Percentiles rank a stretch among this genome's conserved stretches.
Conservation (phyloP, 345 rosid species). For the Populus ilicifolia region DNA sequence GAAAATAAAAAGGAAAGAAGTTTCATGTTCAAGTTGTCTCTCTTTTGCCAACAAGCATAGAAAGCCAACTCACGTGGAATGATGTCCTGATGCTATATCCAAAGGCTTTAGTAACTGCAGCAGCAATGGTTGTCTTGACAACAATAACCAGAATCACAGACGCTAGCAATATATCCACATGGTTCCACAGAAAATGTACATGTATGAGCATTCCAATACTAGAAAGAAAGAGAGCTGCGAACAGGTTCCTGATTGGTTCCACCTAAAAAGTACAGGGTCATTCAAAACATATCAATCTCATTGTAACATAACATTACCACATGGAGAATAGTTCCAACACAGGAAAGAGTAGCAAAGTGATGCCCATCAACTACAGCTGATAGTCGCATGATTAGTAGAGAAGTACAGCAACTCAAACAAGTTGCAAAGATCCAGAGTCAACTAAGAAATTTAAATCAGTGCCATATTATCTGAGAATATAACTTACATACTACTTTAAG, state of each 20-base stretch:
- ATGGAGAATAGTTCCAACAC: not conserved
- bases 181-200: constrained; percentile 97
- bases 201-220: constrained; percentile 98
- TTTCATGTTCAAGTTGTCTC: not conserved
- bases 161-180: constrained; percentile 92
- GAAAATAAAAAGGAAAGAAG: not conserved
- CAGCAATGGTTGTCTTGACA: constrained; percentile 79
- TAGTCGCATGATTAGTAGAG: not conserved
- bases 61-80: constrained; percentile 64
- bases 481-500: not conserved
- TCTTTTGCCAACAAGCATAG: constrained; percentile 4
- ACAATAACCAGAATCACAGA: constrained; percentile 89
- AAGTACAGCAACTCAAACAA: not conserved
- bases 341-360: not conserved
- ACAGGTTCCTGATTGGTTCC: constrained; percentile 95
- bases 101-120: constrained; percentile 64
- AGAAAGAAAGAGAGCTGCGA: constrained; percentile 94
- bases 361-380: not conserved
- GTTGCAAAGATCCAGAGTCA: not conserved
- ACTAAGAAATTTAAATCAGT: not conserved
- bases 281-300: not conserved
- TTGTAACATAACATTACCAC: not conserved
- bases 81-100: constrained; percentile 81
- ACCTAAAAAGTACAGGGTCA: constrained; percentile 45
- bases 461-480: not conserved